Evolutionary conservation across 129 eudicot genomes (phyloP).

Genomic region (Flaveria brownii): DNA sequence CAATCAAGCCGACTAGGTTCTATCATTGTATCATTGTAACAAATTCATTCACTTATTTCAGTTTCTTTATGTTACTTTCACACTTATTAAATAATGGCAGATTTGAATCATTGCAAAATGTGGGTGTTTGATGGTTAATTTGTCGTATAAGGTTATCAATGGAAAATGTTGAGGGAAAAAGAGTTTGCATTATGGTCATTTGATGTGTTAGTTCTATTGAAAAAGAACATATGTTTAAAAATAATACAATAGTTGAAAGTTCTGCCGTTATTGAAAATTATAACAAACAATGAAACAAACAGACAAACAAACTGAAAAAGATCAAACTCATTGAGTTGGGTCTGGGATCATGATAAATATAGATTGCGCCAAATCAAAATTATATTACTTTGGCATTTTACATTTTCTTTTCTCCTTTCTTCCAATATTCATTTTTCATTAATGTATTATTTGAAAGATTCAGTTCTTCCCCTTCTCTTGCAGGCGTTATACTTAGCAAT

Average conservation of each 20-base stretch:
- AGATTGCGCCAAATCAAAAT: background rate
- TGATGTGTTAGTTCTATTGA: background rate
- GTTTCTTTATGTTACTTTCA: background rate
- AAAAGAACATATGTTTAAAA: background rate
- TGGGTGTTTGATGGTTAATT: background rate
- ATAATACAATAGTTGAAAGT: background rate
- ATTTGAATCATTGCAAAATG: background rate
- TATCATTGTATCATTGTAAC: background rate
- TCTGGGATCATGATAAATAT: background rate
- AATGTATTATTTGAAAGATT: constrained; percentile 5
- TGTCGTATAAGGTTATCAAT: background rate
- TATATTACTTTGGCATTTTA: constrained; percentile 2
- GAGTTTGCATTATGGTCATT: background rate
- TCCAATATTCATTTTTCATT: background rate
- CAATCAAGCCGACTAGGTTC: too few species aligned
- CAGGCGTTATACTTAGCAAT: constrained; percentile 77
- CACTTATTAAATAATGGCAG: background rate
- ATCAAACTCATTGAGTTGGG: too few species aligned
- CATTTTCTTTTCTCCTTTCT: background rate
- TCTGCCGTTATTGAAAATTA: background rate
- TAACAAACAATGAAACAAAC: background rate
- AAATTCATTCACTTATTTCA: background rate
- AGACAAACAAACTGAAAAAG: too few species aligned
- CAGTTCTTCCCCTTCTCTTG: constrained; percentile 21
- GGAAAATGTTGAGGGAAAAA: background rate